Conservation (phyloP, 2,329 filamentous ascomycete species). For the Fusarium xylarioides region DNA sequence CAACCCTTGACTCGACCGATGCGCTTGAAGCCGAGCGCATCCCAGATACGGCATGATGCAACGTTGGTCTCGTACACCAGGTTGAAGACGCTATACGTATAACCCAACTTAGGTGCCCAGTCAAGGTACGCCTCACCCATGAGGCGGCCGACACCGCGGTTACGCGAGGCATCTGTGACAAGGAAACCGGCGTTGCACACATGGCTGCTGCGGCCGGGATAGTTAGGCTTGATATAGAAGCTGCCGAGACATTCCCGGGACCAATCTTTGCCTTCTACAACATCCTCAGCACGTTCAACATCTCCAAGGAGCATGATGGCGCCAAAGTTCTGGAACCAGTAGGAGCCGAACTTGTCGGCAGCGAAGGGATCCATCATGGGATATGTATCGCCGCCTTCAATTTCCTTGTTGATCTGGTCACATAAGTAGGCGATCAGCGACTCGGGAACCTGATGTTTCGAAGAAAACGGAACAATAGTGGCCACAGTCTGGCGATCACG, state of each 20-base stretch:
- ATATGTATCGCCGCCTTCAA: conserved; percentile 91
- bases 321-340: conserved; percentile 93
- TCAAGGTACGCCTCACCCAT: conserved; percentile 82
- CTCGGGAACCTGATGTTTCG: conserved; percentile 77
- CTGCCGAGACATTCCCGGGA: conserved; percentile 83
- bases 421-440: conserved; percentile 80
- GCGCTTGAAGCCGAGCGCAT: conserved; percentile 89
- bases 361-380: conserved; percentile 83
- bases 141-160: conserved; percentile 76
- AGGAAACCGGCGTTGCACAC: conserved; percentile 87
- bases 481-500: conserved; percentile 85
- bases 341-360: conserved; percentile 77
- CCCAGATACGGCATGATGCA: conserved; percentile 90
- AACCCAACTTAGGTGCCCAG: conserved; percentile 82
- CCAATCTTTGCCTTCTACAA: conserved; percentile 75
- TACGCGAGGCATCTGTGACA: conserved; percentile 76
- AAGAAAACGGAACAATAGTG: conserved; percentile 83
- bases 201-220: conserved; percentile 89
- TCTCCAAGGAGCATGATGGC: conserved; percentile 87
- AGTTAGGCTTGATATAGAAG: conserved; percentile 95
- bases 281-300: conserved; percentile 69
- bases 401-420: conserved; percentile 87
- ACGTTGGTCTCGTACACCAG: conserved; percentile 94
- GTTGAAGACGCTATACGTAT: conserved; percentile 94
- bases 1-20: conserved; percentile 83